These are phyloP conservation scores for Eucalyptus paniculata DNA, from an alignment of 345 rosid genomes.

Conservation along the genomic window DNA sequence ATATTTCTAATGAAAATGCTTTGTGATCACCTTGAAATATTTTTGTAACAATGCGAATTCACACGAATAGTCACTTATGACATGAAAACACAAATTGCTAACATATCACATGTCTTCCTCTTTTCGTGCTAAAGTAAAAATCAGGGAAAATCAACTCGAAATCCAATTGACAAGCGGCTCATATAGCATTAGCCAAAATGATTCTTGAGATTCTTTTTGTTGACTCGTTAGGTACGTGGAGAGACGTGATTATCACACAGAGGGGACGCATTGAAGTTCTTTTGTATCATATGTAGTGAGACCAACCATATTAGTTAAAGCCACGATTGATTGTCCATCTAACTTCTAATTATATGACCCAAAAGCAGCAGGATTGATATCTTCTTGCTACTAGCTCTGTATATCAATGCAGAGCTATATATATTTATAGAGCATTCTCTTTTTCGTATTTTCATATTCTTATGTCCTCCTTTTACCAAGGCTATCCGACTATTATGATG, in stretches of 20 bases:
- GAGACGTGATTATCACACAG: background rate
- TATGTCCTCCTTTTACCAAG: background rate
- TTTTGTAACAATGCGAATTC: background rate
- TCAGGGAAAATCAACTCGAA: background rate
- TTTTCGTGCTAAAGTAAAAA: background rate
- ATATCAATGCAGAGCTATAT: background rate
- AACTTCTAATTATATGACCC: background rate
- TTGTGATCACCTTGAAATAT: background rate
- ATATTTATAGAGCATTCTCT: background rate
- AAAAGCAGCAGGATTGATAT: background rate
- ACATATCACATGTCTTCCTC: background rate
- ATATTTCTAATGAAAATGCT: background rate
- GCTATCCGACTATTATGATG: background rate
- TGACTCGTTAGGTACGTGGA: background rate
- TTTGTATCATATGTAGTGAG: background rate
- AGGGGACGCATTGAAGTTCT: background rate
- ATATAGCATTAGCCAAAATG: background rate
- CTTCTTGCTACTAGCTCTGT: background rate
- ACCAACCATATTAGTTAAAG: background rate
- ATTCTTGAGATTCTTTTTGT: background rate
- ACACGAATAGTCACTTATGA: accelerated
- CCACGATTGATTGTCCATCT: background rate
- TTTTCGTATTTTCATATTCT: background rate
- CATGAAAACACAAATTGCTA: background rate
- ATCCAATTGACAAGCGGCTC: background rate